A percentile compares a stretch with the other conserved stretches of the same genome.
These are phyloP conservation scores for Sabuloglossum arenarium DNA, from an alignment of 495 filamentous ascomycete species.

Conservation along the genomic window DNA sequence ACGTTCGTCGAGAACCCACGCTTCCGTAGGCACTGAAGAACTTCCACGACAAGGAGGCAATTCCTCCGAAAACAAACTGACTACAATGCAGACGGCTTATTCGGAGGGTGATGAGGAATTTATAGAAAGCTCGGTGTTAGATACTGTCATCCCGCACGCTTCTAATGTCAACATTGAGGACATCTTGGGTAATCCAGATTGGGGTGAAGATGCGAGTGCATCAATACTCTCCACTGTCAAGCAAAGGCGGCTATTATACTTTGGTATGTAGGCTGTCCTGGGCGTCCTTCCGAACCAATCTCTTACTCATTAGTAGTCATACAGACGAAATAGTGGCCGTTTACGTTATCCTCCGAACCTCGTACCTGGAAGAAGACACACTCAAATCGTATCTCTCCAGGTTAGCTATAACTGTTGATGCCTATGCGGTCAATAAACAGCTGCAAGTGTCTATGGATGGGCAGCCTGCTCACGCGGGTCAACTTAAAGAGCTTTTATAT, in stretches of 20 bases:
- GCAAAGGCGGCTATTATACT: slow-evolving; percentile 30
- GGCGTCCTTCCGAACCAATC: slow-evolving; percentile 7
- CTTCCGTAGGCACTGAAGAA: background rate
- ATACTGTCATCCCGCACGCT: slow-evolving; percentile 56
- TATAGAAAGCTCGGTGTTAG: slow-evolving; percentile 48
- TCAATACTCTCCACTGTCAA: slow-evolving; percentile 11
- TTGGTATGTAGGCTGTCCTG: slow-evolving; percentile 34
- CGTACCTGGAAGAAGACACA: slow-evolving; percentile 34
- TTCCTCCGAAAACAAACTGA: background rate
- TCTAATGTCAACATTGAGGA: slow-evolving; percentile 44
- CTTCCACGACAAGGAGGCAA: background rate
- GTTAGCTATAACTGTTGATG: slow-evolving; percentile 47
- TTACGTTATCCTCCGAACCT: slow-evolving; percentile 49
- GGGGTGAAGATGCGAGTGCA: background rate
- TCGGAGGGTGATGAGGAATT: slow-evolving; percentile 24
- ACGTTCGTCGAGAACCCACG: background rate
- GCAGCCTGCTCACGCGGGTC: slow-evolving; percentile 6
- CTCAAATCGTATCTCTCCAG: slow-evolving; percentile 39
- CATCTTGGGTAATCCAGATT: slow-evolving; percentile 17
- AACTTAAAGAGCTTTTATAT: slow-evolving; percentile 36
- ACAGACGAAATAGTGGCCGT: slow-evolving; percentile 62
- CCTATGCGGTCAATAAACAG: slow-evolving; percentile 43
- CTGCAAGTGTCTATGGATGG: slow-evolving; percentile 19
- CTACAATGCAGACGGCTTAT: background rate
- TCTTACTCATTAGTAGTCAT: slow-evolving; percentile 42